Percentiles rank a stretch among this genome's conserved stretches.
Conservation (phyloP, 441 rosid genomes). For the Biscutella laevigata region DNA sequence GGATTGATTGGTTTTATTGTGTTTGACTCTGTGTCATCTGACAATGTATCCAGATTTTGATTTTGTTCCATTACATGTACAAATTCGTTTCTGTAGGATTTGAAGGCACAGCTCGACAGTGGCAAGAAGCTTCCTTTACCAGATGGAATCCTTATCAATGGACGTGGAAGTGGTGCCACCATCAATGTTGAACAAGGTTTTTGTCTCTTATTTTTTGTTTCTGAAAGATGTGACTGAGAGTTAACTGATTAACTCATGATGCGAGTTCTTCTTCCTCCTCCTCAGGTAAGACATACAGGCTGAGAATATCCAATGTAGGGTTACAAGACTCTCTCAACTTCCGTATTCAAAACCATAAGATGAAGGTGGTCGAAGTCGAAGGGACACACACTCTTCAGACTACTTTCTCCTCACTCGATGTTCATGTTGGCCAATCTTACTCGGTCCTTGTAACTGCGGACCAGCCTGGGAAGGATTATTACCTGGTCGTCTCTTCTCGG, state of each 20-base stretch:
- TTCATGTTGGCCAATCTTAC: constrained; percentile 83
- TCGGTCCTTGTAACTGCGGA: constrained; percentile 86
- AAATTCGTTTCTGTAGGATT: constrained; percentile 29
- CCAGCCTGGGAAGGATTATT: constrained; percentile 68
- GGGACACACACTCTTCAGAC: constrained; percentile 82
- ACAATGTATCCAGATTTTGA: constrained; percentile 14
- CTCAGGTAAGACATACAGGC: constrained; percentile 66
- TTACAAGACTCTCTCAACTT: constrained; percentile 66
- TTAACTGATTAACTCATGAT: background rate
- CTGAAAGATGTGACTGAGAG: background rate
- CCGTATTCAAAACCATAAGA: constrained; percentile 72
- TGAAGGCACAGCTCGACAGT: constrained; percentile 44
- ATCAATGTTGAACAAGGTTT: constrained; percentile 67
- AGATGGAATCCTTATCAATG: constrained; percentile 85
- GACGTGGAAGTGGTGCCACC: constrained; percentile 60
- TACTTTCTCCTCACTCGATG: constrained; percentile 61
- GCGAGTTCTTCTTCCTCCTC: background rate
- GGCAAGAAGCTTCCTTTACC: constrained; percentile 70
- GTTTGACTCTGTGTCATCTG: background rate
- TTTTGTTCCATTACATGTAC: constrained; percentile 21
- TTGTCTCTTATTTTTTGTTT: constrained; percentile 1
- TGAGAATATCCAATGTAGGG: constrained; percentile 89
- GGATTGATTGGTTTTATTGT: background rate
- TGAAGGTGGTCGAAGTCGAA: constrained; percentile 83
- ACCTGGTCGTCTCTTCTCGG: constrained; percentile 76